Evolutionary conservation across 768 basidiomycete genomes (phyloP).

Genomic region (Naganishia vishniacii): DNA sequence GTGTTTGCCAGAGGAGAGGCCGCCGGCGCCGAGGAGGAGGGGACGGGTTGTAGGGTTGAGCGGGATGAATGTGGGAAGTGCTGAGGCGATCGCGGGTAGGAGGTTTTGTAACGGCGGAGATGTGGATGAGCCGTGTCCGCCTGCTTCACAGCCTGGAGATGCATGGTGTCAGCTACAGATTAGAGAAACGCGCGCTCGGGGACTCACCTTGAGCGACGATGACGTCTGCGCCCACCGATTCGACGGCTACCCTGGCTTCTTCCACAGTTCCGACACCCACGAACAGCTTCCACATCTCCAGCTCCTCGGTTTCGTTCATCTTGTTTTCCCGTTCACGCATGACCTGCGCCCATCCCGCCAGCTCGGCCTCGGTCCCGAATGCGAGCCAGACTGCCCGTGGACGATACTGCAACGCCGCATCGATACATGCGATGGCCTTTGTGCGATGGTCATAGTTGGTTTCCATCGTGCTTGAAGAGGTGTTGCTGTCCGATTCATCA

Average conservation of each 20-base stretch:
- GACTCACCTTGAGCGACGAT: slow-evolving; percentile 69
- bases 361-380: slow-evolving; percentile 58
- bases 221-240: slow-evolving; percentile 67
- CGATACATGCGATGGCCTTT: slow-evolving; percentile 19
- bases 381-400: slow-evolving; percentile 64
- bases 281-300: slow-evolving; percentile 51
- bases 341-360: slow-evolving; percentile 57
- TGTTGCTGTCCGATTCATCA: slow-evolving; percentile 50
- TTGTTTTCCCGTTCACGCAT: slow-evolving; percentile 57
- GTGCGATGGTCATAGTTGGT: slow-evolving; percentile 10
- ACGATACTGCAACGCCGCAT: slow-evolving; percentile 49
- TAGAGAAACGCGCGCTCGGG: slow-evolving; percentile 19
- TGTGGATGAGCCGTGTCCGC: slow-evolving; percentile 62
- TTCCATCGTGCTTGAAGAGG: slow-evolving; percentile 51
- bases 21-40: slow-evolving; percentile 68
- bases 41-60: slow-evolving; percentile 39
- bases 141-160: slow-evolving; percentile 65
- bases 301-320: slow-evolving; percentile 50
- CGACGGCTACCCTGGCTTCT: slow-evolving; percentile 59
- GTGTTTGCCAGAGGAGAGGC: slow-evolving; percentile 62
- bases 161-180: not conserved
- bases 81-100: slow-evolving; percentile 56
- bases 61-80: slow-evolving; percentile 46
- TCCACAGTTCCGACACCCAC: slow-evolving; percentile 61
- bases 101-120: slow-evolving; percentile 59